Conservation (phyloP, 129 eudicot species). For the Flaveria robusta region DNA sequence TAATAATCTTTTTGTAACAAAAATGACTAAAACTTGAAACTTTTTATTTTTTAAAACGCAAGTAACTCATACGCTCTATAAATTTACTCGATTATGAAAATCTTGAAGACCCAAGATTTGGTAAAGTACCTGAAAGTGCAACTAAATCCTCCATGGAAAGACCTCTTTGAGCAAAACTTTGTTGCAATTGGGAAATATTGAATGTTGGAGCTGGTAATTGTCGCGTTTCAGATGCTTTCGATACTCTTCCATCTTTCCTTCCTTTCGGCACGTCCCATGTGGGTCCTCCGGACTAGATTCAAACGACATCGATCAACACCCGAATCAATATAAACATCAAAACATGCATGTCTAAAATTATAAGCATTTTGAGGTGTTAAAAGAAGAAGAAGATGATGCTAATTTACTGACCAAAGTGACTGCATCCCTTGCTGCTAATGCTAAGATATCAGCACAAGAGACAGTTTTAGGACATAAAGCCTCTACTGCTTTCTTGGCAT, state of each 20-base stretch:
- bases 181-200: constrained; percentile 70
- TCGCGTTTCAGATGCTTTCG: constrained; percentile 56
- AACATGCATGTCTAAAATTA: background rate
- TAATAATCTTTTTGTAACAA: background rate
- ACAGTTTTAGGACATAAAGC: constrained; percentile 75
- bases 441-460: constrained; percentile 88
- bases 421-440: constrained; percentile 83
- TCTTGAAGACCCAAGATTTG: background rate
- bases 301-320: background rate
- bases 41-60: no score
- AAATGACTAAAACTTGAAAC: no score
- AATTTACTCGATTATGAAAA: background rate
- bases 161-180: constrained; percentile 79
- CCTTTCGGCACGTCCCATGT: constrained; percentile 89
- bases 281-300: constrained; percentile 77
- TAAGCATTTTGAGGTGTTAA: background rate
- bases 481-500: constrained; percentile 66
- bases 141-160: constrained; percentile 75
- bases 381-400: background rate
- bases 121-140: constrained; percentile 72
- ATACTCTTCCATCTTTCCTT: constrained; percentile 73
- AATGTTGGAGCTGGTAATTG: constrained; percentile 76
- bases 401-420: constrained; percentile 60
- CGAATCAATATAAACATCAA: background rate
- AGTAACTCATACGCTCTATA: no score